A percentile compares a stretch with the other conserved stretches of the same genome.
These are phyloP conservation scores for Talaromyces sp. DNA, from an alignment of 2,329 filamentous ascomycete species.

Conservation along the genomic window DNA sequence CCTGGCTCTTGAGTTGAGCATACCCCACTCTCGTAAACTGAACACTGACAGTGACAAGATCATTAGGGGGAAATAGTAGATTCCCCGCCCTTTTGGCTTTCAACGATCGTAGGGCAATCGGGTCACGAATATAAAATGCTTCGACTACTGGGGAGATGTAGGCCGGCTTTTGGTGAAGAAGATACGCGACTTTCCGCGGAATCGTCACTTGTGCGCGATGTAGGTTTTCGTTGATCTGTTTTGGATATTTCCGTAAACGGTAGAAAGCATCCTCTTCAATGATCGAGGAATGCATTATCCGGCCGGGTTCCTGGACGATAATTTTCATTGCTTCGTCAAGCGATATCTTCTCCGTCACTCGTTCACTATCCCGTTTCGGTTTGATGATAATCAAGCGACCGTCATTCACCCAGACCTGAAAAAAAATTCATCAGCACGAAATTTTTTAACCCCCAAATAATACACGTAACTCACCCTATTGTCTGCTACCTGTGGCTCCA, in stretches of 20 bases:
- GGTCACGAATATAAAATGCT: slow-evolving; percentile 86
- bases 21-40: slow-evolving; percentile 86
- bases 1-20: slow-evolving; percentile 83
- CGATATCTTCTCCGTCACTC: slow-evolving; percentile 47
- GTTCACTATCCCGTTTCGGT: slow-evolving; percentile 44
- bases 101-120: slow-evolving; percentile 67
- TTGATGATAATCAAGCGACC: slow-evolving; percentile 70
- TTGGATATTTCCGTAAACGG: slow-evolving; percentile 76
- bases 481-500: slow-evolving; percentile 83
- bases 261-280: slow-evolving; percentile 90
- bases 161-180: slow-evolving; percentile 70
- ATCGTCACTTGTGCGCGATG: slow-evolving; percentile 71
- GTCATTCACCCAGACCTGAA: slow-evolving; percentile 74
- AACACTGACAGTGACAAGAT: slow-evolving; percentile 74
- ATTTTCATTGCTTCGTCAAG: slow-evolving; percentile 61
- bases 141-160: slow-evolving; percentile 81
- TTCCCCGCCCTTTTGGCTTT: slow-evolving; percentile 50
- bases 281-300: slow-evolving; percentile 65
- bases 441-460: not conserved
- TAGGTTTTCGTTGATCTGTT: slow-evolving; percentile 66
- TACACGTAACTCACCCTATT: slow-evolving; percentile 55
- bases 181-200: slow-evolving; percentile 74
- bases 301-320: slow-evolving; percentile 53
- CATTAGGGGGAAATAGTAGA: slow-evolving; percentile 67
- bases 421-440: slow-evolving; percentile 7